These are phyloP conservation scores for Russula virescens DNA, from an alignment of 768 basidiomycete species.

Conservation along the genomic window DNA sequence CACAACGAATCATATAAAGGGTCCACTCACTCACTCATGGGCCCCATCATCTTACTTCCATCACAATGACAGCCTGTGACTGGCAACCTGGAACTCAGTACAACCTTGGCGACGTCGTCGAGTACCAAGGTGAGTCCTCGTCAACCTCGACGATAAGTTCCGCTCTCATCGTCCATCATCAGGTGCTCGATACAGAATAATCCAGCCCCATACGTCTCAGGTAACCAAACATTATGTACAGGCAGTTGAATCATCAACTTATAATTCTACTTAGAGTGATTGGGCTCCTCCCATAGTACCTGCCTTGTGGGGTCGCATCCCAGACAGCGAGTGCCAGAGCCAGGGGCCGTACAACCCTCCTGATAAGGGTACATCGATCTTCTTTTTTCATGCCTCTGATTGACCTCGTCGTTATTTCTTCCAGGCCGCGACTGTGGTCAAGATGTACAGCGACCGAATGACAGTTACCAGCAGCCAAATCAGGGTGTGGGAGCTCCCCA, in stretches of 20 bases:
- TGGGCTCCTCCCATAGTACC: constrained; percentile 62
- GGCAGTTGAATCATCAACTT: not conserved
- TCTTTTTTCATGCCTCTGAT: not conserved
- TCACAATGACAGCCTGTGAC: constrained; percentile 36
- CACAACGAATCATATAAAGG: not conserved
- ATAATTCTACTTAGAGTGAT: constrained; percentile 40
- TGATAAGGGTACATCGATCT: constrained; percentile 20
- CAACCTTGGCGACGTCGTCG: constrained; percentile 47
- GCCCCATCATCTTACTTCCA: not conserved
- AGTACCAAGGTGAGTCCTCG: constrained; percentile 43
- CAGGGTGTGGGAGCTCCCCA: constrained; percentile 33
- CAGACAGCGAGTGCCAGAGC: constrained; percentile 28
- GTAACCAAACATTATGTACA: constrained; percentile 30
- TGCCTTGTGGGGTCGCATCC: constrained; percentile 59
- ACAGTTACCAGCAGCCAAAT: constrained; percentile 26
- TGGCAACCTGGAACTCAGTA: constrained; percentile 68
- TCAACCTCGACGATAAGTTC: constrained; percentile 3
- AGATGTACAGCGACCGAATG: constrained; percentile 21
- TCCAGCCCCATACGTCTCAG: constrained; percentile 68
- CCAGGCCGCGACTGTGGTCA: constrained; percentile 9
- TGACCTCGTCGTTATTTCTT: not conserved
- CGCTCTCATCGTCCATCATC: not conserved
- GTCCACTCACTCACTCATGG: not conserved
- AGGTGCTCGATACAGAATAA: constrained; percentile 61
- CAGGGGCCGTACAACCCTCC: constrained; percentile 16